Base-by-base conservation (phyloP, 2,329 filamentous ascomycete genomes). In the Pseudopyricularia javanii region DNA sequence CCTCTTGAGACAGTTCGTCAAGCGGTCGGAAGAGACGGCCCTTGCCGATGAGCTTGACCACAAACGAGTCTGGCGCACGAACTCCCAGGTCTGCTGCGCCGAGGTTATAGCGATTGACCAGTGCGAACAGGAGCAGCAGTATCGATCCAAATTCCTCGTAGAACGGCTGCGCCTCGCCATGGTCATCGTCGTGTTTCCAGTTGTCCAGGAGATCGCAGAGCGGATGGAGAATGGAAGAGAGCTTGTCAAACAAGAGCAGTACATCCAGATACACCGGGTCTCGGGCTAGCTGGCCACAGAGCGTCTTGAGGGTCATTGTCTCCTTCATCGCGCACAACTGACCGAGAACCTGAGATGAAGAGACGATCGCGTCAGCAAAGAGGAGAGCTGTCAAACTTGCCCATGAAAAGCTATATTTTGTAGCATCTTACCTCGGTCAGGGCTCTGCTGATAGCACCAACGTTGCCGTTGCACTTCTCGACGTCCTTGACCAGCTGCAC, bases 381-480 rank as follows among this genome's bases (percentile, higher is more conserved):
- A 11, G 56, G 24, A 30, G 14, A 48, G 4, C n/a, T 17, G 14
- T 37, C n/a, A n/a, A 22, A 43, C 37, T 20, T 43, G n/a, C 7
- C 17, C 14, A 12, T 54, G 34, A 28, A 30, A 15, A 50, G 17
- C 6, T 14, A 22, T 20, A 26, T 2, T 17, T 3, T 50, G 54
- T 57, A 12, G 24, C n/a, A 4, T 83, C 37, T 3, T 43, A 43
- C 37, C 71, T 88, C 85, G 37, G 83, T 79, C 47, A 91, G 73
- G 3, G 90, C 91, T 55, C 85, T 82, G 50, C 86, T 86, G 17
- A 94, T 88, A 2, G 89, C 88, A 2, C 88, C 89, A 2, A 88
- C 88, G 65, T 96, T 96, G 1, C 91, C 91, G 61, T 95, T 88
- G 77, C 93, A 90, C 50, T 85, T 85, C 54, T 95, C 89, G 24